Evolutionary conservation across 2,329 filamentous ascomycete species (phyloP), one percentile per base, ranked within the genome.

Genomic region (Aspergillus tamarii): DNA sequence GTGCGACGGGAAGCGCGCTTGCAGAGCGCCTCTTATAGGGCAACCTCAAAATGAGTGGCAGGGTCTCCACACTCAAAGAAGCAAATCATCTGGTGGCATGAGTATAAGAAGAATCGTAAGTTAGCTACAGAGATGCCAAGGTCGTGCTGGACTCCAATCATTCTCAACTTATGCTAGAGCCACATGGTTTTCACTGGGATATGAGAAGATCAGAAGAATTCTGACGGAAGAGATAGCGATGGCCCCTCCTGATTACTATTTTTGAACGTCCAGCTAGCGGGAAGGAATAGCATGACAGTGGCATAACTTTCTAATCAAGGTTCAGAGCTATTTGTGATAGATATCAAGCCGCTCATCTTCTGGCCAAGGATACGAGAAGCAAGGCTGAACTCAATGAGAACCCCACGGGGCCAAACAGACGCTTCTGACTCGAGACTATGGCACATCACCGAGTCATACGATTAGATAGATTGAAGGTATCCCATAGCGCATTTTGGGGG

Each of bases 1-100:
- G 63, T 70, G 71, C 71, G 72, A 74, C 63, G 64, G 69, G 53
- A 67, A 56, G 55, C 66, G 74, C 74, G 74, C 73, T 72, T 76
- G 71, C 69, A 76, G 67, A 67, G 66, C 62, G 48, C 26, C 32
- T 68, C 23, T 67, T 23, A 76, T 76, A 73, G 72, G 74, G 52
- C 58, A 34, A 10, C 23, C 23, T 19, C 53, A 11, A 32, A 19
- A 32, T 32, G 59, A 64, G 63, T 60, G 66, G 62, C 63, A 36
- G 61, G 60, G 41, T 61, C 63, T 62, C 66, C 64, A 68, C 66
- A 30, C 16, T 46, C 30, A 23, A 23, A 30, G 30, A 48, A 58
- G 60, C 67, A 62, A 70, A 70, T 70, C 67, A 69, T 41, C 41
- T 45, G 30, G 45, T 26, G 34, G 28, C 32, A 56, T 59, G 39